phyloP scores from a whole-genome alignment of 169 alveolate genomes.

The Cryptosporidium bovis region DNA sequence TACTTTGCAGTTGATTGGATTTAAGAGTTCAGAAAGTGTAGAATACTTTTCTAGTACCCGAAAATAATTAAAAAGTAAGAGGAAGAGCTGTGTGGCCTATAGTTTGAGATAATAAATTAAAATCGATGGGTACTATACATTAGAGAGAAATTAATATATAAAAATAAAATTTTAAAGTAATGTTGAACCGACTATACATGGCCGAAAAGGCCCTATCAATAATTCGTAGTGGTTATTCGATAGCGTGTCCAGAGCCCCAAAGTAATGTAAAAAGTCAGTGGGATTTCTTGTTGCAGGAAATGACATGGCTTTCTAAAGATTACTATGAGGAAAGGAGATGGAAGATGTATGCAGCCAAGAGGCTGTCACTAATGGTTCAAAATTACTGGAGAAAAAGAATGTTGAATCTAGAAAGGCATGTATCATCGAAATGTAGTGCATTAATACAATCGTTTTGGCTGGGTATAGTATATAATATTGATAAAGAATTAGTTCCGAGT shows the following conservation, averaged over 20 bases:
- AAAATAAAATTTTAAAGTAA: conserved; percentile 17
- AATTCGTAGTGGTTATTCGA: conserved; percentile 33
- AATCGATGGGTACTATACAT: conserved; percentile 8
- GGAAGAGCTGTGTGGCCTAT: background rate
- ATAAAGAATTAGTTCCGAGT: conserved; percentile 23
- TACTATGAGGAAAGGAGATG: conserved; percentile 83
- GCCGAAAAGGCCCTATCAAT: conserved; percentile 75
- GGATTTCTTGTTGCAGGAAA: conserved; percentile 79
- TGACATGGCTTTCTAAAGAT: conserved; percentile 84
- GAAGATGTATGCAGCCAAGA: conserved; percentile 81
- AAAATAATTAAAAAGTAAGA: conserved; percentile 10
- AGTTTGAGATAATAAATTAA: too few relatives aligned
- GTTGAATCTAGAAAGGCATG: conserved; percentile 69
- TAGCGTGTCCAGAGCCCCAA: conserved; percentile 72
- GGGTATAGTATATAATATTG: conserved; percentile 52
- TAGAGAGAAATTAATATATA: background rate
- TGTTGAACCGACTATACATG: conserved; percentile 70
- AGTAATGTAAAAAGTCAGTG: conserved; percentile 76
- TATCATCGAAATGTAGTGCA: conserved; percentile 64
- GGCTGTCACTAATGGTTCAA: conserved; percentile 78
- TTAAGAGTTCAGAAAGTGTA: too few relatives aligned
- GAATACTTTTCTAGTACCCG: too few relatives aligned
- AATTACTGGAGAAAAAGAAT: conserved; percentile 74
- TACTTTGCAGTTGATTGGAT: too few relatives aligned
- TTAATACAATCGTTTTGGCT: conserved; percentile 75